Evolutionary conservation across 768 basidiomycete genomes (phyloP), one percentile per base, ranked within the genome.

Genomic region (Lepiota subincarnata): DNA sequence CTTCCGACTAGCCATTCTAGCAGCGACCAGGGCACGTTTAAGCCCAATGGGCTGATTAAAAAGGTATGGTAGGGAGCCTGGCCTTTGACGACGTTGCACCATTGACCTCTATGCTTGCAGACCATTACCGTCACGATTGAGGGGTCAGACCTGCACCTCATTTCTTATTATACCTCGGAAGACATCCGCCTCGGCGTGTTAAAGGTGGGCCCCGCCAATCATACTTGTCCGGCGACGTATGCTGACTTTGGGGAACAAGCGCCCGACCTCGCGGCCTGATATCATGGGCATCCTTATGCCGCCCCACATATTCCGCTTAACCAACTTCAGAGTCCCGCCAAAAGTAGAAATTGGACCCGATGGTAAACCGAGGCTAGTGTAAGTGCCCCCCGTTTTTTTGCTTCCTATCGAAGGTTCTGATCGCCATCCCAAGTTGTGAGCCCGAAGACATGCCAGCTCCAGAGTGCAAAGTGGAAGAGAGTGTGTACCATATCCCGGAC

Each of bases 71-170:
- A 34, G 43, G 20, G 31, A 7, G 18, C 36, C 43, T 22, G 14
- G 26, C 18, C 42, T 26, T 18, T 24, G 24, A 24, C 16, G 14
- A 38, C 11, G 19, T 31, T 28, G 3, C 36, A 28, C 16, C 18
- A 16, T 31, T 20, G 11, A 48, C 42, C 24, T 16, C 18, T 20
- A 10, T 22, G n/a, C 41, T 53, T 35, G 35, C 66, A 92, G 89
- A 92, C 89, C n/a, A 90, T 92, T 62, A 91, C 90, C 7, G 84
- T 92, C 45, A 82, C 81, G 36, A 82, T 89, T 52, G 86, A 89
- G 57, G 85, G 85, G 12, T 86, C 84, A 46, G 84, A 89, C 70
- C 81, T 91, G 47, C 90, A 92, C 64, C 77, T 92, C 56, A 83
- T 92, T 57, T 87, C 87, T 13, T 92, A 93, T 72, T 92, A 90